phyloP scores from a whole-genome alignment of 305 asterid genomes.

The Lippia alba region DNA sequence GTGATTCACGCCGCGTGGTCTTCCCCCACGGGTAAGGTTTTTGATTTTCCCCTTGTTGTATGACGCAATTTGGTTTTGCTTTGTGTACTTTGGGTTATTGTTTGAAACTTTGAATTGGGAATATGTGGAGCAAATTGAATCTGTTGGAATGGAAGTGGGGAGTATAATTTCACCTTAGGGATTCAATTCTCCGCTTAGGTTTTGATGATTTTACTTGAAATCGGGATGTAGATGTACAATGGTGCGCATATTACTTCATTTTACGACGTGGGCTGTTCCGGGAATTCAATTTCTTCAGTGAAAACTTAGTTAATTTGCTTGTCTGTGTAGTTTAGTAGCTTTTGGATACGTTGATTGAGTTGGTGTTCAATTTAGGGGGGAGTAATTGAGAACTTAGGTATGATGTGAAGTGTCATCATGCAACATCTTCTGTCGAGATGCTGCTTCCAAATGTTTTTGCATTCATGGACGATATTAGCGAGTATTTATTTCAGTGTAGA shows the following conservation, averaged over 20 bases:
- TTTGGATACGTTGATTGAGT: slow-evolving; percentile 3
- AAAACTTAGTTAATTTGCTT: not conserved
- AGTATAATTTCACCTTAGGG: not conserved
- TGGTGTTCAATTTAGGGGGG: not conserved
- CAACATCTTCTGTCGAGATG: not conserved
- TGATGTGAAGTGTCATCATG: not conserved
- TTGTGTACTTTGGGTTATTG: not conserved
- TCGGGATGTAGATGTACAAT: not conserved
- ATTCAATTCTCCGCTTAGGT: not conserved
- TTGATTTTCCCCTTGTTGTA: not conserved
- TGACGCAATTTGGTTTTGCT: slow-evolving; percentile 9
- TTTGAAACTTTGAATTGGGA: not conserved
- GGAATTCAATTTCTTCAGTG: not conserved
- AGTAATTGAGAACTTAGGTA: slow-evolving; percentile 2
- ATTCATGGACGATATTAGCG: not conserved
- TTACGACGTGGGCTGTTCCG: not conserved
- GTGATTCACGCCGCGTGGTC: slow-evolving; percentile 98
- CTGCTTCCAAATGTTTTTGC: not conserved
- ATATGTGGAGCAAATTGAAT: slow-evolving; percentile 1
- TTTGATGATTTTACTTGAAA: not conserved
- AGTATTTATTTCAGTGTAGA: no score
- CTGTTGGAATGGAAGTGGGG: slow-evolving; percentile 7
- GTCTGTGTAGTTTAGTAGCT: slow-evolving; percentile 3
- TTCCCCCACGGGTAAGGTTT: slow-evolving; percentile 80
- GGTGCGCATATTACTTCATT: slow-evolving; percentile 5